Percentiles rank a stretch among this genome's conserved stretches.
Evolutionary conservation across 1,139 yeast species (phyloP).

Genomic region (Scheffersomyces illinoinensis): DNA sequence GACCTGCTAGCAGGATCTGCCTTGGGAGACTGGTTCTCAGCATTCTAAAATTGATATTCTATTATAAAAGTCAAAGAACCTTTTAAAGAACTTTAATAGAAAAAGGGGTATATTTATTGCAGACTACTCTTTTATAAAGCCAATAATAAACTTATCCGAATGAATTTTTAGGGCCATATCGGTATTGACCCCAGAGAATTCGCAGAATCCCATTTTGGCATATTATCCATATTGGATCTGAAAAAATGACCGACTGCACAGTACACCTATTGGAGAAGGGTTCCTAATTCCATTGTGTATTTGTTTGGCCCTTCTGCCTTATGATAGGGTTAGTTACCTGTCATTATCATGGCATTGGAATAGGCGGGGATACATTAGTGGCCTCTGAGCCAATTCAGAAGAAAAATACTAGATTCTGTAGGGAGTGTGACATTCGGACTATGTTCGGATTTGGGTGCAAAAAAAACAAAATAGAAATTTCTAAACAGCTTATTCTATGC

Average conservation of each 20-base stretch:
- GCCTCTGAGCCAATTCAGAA: background rate
- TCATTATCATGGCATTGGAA: background rate
- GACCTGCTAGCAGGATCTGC: background rate
- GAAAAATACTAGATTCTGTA: background rate
- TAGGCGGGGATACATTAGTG: background rate
- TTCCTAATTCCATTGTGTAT: background rate
- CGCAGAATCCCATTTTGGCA: background rate
- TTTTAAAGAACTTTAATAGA: background rate
- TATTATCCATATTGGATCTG: background rate
- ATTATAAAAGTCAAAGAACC: too few species aligned
- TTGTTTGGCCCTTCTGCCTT: background rate
- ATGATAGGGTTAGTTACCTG: background rate
- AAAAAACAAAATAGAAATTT: background rate
- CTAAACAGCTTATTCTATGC: background rate
- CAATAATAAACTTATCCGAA: background rate
- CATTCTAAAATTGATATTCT: background rate
- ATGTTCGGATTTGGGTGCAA: background rate
- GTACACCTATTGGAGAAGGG: background rate
- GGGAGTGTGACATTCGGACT: background rate
- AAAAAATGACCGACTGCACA: background rate
- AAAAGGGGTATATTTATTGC: background rate
- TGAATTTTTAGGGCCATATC: background rate
- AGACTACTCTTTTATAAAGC: background rate
- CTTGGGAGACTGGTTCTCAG: background rate
- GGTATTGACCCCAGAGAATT: background rate